Evolutionary conservation across 2,329 filamentous ascomycete species (phyloP), one percentile per base, ranked within the genome.

Genomic region (Stachybotrys chartarum): DNA sequence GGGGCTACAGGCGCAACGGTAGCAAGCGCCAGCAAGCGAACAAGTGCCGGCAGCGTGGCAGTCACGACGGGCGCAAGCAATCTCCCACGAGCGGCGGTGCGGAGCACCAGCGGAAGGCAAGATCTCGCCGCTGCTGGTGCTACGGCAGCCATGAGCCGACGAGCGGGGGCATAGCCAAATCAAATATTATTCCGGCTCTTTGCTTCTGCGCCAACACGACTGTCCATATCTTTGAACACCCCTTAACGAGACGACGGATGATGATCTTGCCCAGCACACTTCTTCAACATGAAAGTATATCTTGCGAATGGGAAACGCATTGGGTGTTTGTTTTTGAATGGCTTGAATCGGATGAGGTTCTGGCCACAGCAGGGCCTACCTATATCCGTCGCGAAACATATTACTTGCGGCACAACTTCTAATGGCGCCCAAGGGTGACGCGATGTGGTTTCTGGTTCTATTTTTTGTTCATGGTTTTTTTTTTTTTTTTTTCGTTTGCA

Each of bases 81-180:
- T 53, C 71, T 86, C 16, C 83, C 83, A 17, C 75, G 83, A 51
- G 82, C 80, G 6, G 77, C 83, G 7, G 77, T 75, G 47, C 75
- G 83, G 60, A 82, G 72, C 55, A 78, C 76, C 58, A 85, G 83
- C 63, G 78, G 74, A 55, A 83, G 79, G 68, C 76, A 82, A 60
- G 82, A 85, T 61, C 67, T 84, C 51, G 82, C 82, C 16, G 78
- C 81, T 14, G 81, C 78, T 24, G 81, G 81, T 52, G 82, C 82
- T 32, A 79, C 78, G 30, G 80, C 75, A 50, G 82, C 82, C 56
- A 85, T 85, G 82, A 79, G 72, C 64, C 76, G 80, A 65, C 74
- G 79, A 24, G 24, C 24, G 24, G 24, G 24, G 24, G 24, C 24
- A 24, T 24, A 24, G 24, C 24, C 24, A 24, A 24, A 24, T 24